Evolutionary conservation across 805 yeast species (phyloP).

Genomic region (Lachancea waltii): DNA sequence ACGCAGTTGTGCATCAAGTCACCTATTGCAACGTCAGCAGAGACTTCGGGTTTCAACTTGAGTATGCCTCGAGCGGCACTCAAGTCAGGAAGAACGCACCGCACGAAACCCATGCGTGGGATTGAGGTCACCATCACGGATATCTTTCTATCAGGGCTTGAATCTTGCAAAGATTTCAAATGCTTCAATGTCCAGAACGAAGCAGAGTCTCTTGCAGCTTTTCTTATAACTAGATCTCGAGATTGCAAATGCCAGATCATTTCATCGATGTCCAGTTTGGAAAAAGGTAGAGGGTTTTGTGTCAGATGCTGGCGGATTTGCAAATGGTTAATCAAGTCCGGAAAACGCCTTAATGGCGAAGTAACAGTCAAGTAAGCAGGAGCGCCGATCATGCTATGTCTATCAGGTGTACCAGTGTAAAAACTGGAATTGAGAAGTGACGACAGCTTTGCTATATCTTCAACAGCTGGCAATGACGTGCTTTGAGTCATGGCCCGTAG

Average conservation of each 20-base stretch:
- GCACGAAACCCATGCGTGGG: slow-evolving; percentile 34
- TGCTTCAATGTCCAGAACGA: slow-evolving; percentile 35
- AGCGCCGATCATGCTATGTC: slow-evolving; percentile 62
- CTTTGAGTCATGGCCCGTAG: slow-evolving; percentile 17
- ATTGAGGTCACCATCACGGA: slow-evolving; percentile 39
- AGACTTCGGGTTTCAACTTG: slow-evolving; percentile 22
- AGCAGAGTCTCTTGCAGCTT: slow-evolving; percentile 25
- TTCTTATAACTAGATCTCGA: slow-evolving; percentile 37
- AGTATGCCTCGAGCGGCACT: slow-evolving; percentile 30
- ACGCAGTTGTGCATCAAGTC: slow-evolving; percentile 36
- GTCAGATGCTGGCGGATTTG: slow-evolving; percentile 48
- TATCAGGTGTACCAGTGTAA: slow-evolving; percentile 38
- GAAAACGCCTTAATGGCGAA: slow-evolving; percentile 80
- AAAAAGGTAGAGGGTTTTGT: slow-evolving; percentile 26
- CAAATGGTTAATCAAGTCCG: slow-evolving; percentile 77
- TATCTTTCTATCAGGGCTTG: slow-evolving; percentile 11
- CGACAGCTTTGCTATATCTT: slow-evolving; percentile 39
- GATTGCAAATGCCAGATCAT: slow-evolving; percentile 40
- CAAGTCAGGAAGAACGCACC: slow-evolving; percentile 28
- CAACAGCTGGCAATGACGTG: slow-evolving; percentile 26
- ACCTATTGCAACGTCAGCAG: slow-evolving; percentile 37
- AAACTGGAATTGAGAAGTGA: slow-evolving; percentile 48
- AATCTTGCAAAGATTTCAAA: slow-evolving; percentile 17
- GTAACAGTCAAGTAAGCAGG: slow-evolving; percentile 66
- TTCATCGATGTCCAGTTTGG: slow-evolving; percentile 31